Evolutionary conservation across 2,329 filamentous ascomycete genomes (phyloP).

Genomic region (Alternaria incomplexa): DNA sequence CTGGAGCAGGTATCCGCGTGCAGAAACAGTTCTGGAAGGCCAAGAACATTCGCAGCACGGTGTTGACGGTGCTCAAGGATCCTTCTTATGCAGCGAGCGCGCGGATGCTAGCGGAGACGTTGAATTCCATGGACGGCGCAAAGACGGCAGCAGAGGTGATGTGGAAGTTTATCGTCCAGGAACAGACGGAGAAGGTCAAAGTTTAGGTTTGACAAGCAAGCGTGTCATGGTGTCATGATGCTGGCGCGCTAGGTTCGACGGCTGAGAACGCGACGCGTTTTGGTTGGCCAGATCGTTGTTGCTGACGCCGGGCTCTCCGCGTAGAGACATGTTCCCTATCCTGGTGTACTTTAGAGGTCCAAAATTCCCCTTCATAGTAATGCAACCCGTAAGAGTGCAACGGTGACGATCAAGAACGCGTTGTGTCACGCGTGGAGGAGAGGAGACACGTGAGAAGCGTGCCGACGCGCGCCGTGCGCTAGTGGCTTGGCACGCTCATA

Average conservation of each 20-base stretch:
- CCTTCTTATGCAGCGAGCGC: conserved; percentile 34
- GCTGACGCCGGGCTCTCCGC: background rate
- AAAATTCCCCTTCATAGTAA: background rate
- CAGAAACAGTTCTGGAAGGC: conserved; percentile 40
- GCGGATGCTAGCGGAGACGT: conserved; percentile 27
- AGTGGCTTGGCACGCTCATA: background rate
- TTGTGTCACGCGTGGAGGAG: background rate
- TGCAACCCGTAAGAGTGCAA: background rate
- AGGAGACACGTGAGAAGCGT: background rate
- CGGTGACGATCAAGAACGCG: background rate
- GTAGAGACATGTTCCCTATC: background rate
- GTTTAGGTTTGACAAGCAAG: background rate
- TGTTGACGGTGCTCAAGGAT: conserved; percentile 33
- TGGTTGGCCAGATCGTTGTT: background rate
- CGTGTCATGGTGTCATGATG: conserved; percentile 4
- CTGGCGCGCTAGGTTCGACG: background rate
- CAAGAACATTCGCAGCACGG: conserved; percentile 32
- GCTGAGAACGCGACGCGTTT: background rate
- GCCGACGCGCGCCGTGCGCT: background rate
- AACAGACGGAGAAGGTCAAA: conserved; percentile 21
- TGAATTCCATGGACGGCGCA: conserved; percentile 40
- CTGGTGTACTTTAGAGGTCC: background rate
- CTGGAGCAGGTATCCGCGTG: conserved; percentile 36
- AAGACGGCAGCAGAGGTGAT: conserved; percentile 37
- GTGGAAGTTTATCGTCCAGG: conserved; percentile 40